phyloP scores from a whole-genome alignment of 306 rosid genomes.

The Sechiopsis laciniata region DNA sequence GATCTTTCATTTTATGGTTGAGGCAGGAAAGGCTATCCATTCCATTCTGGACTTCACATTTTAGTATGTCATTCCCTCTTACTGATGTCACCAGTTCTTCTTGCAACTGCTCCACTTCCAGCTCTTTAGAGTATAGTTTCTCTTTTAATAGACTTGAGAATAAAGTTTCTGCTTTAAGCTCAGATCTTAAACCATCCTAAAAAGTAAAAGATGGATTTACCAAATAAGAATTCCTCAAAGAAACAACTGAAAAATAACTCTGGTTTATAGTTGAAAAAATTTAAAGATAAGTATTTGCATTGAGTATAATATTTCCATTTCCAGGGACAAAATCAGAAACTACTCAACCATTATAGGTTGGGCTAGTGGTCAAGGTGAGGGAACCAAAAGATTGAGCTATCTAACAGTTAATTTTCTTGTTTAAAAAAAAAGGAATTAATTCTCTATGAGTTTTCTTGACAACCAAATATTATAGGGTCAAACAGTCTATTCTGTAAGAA shows the following conservation, averaged over 20 bases:
- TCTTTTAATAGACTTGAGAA: constrained; percentile 68
- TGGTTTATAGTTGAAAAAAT: neutral
- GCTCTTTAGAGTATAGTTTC: constrained; percentile 75
- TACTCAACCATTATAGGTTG: constrained; percentile 18
- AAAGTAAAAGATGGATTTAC: constrained; percentile 16
- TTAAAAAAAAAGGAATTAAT: too few relatives aligned
- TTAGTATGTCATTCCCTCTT: constrained; percentile 79
- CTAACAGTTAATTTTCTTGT: too few relatives aligned
- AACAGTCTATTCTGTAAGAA: too few relatives aligned
- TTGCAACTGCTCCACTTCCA: constrained; percentile 79
- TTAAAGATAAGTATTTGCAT: neutral
- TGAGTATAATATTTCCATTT: neutral
- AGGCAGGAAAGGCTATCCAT: constrained; percentile 61
- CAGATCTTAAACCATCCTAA: constrained; percentile 55
- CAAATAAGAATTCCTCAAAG: neutral
- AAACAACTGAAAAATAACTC: neutral
- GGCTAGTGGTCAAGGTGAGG: too few relatives aligned
- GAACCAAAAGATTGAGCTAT: too few relatives aligned
- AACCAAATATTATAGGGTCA: too few relatives aligned
- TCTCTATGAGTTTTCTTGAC: too few relatives aligned
- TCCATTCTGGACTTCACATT: constrained; percentile 69
- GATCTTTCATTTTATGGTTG: constrained; percentile 64
- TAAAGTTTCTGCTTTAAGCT: constrained; percentile 76
- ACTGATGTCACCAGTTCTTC: constrained; percentile 86
- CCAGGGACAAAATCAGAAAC: constrained; percentile 21